Evolutionary conservation across 2,329 filamentous ascomycete species (phyloP), one percentile per base, ranked within the genome.

Genomic region (Xylogone sp.): DNA sequence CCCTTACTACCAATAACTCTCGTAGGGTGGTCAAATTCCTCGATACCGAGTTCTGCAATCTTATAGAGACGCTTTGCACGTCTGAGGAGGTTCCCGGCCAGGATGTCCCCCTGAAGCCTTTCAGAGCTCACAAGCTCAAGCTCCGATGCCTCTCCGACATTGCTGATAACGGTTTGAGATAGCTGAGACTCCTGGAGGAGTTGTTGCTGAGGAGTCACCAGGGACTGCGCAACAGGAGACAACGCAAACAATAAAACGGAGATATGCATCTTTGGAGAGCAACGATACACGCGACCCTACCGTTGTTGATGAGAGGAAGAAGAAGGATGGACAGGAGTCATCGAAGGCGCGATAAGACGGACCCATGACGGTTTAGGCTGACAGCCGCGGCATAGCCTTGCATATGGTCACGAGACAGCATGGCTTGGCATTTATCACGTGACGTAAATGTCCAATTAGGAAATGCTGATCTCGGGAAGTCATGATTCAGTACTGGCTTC

Each of bases 1-100:
- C 82, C 83, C 64, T 77, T 63, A 56, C 83, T 86, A 24, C 86
- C 85, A 57, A 89, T 88, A 20, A 88, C 85, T 49, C 86, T 77
- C 1, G 86, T 89, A 1, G 86, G 86, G 59, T 85, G 85, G 54
- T 79, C 79, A 62, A 83, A 87, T 56, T 87, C 82, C 1, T 76
- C 71, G 54, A 78, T 70, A 10, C 77, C 76, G 48, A 76, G 71
- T 65, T 84, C 73, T 0, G 86, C 84, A 50, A 88, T 78, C 48
- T 78, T 70, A 59, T 79, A 88, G 8, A 90, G 76, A 42, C 80
- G 67, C 59, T 84, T 72, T 3, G 86, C 81, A 19, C 84, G 79
- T 4, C 72, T 67, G 42, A 84, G 67, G 6, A 90, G 77, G 21
- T 77, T 80, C 18, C 79, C 69, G 42, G 69, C 67, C 18, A 70